phyloP scores from a whole-genome alignment of 225 moss, liverwort and hornwort species.

The Bryoerythrophyllum caledonicum region DNA sequence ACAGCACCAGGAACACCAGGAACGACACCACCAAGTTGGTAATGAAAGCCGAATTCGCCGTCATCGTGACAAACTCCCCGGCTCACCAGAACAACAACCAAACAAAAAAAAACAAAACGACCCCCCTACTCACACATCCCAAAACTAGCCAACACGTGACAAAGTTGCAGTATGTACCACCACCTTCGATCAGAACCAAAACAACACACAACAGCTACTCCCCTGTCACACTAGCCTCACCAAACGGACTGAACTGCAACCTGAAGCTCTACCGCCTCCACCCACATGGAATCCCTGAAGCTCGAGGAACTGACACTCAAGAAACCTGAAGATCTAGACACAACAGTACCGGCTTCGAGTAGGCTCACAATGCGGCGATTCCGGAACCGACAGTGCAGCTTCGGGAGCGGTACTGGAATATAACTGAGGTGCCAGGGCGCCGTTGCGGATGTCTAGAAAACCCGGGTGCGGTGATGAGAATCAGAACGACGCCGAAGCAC shows the following conservation, averaged over 20 bases:
- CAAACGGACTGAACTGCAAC: background rate
- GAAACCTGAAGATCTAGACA: background rate
- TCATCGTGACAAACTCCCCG: constrained; percentile 51
- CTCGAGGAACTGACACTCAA: no score
- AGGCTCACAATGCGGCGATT: constrained; percentile 7
- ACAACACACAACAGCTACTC: no score
- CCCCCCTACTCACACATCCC: background rate
- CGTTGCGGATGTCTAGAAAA: background rate
- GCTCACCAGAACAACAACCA: background rate
- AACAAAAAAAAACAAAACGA: background rate
- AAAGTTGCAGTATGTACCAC: no score
- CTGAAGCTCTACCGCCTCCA: background rate
- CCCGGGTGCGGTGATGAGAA: no score
- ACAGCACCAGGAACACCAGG: constrained; percentile 49
- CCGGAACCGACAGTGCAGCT: background rate
- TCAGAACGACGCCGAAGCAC: no score
- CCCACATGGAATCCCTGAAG: no score
- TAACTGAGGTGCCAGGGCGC: background rate
- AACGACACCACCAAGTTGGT: constrained; percentile 55
- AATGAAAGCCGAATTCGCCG: constrained; percentile 51
- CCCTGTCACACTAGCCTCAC: background rate
- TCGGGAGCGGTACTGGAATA: no score
- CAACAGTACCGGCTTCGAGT: background rate
- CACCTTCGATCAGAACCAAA: no score
- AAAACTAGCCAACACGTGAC: no score